Percentiles rank a stretch among this genome's conserved stretches.
phyloP scores from a whole-genome alignment of 1,284 basidiomycete species.

The Ustanciosporium gigantosporum region DNA sequence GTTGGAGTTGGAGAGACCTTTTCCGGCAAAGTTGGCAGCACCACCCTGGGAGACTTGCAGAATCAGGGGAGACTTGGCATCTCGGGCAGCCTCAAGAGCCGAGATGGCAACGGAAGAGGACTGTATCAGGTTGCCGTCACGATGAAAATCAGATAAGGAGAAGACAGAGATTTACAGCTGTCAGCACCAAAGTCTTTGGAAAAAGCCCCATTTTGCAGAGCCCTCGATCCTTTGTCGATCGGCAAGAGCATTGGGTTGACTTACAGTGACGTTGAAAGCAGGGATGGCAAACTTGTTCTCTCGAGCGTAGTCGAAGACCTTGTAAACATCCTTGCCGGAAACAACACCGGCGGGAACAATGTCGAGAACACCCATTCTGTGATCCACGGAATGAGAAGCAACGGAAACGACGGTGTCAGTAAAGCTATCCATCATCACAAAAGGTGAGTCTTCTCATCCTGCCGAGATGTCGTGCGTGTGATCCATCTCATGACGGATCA shows the following conservation, averaged over 20 bases:
- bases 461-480: no score
- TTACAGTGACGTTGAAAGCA: conserved; percentile 59
- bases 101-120: conserved; percentile 56
- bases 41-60: conserved; percentile 97
- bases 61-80: conserved; percentile 96
- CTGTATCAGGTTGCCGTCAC: conserved; percentile 2
- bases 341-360: conserved; percentile 59
- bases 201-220: background rate
- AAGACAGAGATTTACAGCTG: no score
- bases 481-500: no score
- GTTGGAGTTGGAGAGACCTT: conserved; percentile 90
- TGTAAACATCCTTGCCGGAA: conserved; percentile 60
- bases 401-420: no score
- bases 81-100: conserved; percentile 63
- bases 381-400: no score
- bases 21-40: conserved; percentile 93
- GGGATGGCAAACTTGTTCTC: conserved; percentile 59
- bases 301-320: conserved; percentile 60
- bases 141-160: background rate
- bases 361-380: conserved; percentile 54
- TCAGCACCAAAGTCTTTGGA: no score
- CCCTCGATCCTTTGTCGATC: no score
- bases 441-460: no score
- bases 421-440: no score
- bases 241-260: conserved; percentile 7